These are phyloP conservation scores for Ogataea hybrid DNA, from an alignment of 1,139 yeast species.

Conservation along the genomic window DNA sequence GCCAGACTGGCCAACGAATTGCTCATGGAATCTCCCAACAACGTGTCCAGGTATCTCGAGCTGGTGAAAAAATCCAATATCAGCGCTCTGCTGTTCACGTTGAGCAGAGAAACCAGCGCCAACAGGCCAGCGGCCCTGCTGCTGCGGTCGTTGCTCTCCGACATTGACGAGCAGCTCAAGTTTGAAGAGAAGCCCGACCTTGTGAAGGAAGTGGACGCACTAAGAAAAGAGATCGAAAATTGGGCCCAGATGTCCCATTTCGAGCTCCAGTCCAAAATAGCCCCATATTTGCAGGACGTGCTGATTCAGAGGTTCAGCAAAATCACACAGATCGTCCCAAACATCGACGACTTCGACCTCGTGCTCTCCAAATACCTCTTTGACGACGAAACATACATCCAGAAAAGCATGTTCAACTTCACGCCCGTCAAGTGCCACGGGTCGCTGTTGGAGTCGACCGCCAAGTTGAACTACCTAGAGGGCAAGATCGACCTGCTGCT, in stretches of 20 bases:
- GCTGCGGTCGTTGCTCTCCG: conserved; percentile 25
- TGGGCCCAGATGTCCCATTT: conserved; percentile 34
- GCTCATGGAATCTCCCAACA: conserved; percentile 23
- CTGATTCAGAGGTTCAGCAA: conserved; percentile 27
- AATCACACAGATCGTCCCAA: conserved; percentile 28
- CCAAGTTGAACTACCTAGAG: conserved; percentile 29
- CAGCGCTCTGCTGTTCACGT: conserved; percentile 25
- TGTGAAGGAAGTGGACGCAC: conserved; percentile 10
- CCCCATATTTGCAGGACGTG: conserved; percentile 28
- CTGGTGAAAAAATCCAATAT: conserved; percentile 28
- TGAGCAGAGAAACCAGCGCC: conserved; percentile 30
- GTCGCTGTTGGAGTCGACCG: conserved; percentile 25
- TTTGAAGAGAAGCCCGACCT: conserved; percentile 11
- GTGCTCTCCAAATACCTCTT: conserved; percentile 28
- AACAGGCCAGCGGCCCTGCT: conserved; percentile 26
- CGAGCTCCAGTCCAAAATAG: conserved; percentile 31
- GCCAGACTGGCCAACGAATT: conserved; percentile 28
- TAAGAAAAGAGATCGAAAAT: conserved; percentile 25
- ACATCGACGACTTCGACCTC: conserved; percentile 31
- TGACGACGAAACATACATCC: conserved; percentile 23
- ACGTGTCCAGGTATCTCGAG: conserved; percentile 27
- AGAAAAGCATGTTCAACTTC: conserved; percentile 24
- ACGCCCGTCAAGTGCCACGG: conserved; percentile 29
- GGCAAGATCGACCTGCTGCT: conserved; percentile 31
- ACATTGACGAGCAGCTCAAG: conserved; percentile 17